Base-by-base conservation (phyloP, 129 eudicot species). In the Artemisia annua region DNA sequence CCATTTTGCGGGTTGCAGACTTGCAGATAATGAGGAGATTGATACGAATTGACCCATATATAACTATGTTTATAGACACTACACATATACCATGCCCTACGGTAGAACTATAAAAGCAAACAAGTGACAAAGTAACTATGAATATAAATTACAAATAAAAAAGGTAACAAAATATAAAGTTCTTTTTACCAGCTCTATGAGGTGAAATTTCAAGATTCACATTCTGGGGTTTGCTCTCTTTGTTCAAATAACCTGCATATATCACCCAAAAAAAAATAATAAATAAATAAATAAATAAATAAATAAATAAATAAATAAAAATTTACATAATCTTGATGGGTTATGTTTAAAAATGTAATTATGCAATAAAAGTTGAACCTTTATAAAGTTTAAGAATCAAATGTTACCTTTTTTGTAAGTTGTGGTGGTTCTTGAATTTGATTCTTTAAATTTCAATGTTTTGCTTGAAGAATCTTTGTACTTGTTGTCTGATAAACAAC, bases 181-280 rank as follows among this genome's bases (percentile, higher is more conserved):
- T 39, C 17, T 4, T 7, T 73, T 79, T 85, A 91, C 97, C 98
- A 59, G 98, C 98, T 89, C 98, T 84, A 67, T 92, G 98, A 54
- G 98, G 96, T 39, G 98, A 92, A 75, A 92, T 86, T 73, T 92
- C 93, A 61, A 83, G 73, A 80, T 85, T 89, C 62, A 89, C 75
- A 66, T 82, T 89, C 76, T 73, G 88, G 76, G 80, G 66, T 77
- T 85, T 87, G 65, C 81, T 76, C 56, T 69, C 81, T 22, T 80
- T 71, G 48, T 69, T 72, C 19, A 57, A 24, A 62, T 62, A 59
- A 79, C 90, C 93, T 85, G 64, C 64, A 16, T 4, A 71, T 67
- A 61, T 48, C 65, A 63, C 22, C 35, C 8, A 22, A 13, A 72
- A 17, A 13, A 22, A 15, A 20, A n/a, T n/a, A n/a, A n/a, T n/a